These are phyloP conservation scores for Aspergillus olivimuriae DNA, from an alignment of 495 filamentous ascomycete genomes.

Conservation along the genomic window DNA sequence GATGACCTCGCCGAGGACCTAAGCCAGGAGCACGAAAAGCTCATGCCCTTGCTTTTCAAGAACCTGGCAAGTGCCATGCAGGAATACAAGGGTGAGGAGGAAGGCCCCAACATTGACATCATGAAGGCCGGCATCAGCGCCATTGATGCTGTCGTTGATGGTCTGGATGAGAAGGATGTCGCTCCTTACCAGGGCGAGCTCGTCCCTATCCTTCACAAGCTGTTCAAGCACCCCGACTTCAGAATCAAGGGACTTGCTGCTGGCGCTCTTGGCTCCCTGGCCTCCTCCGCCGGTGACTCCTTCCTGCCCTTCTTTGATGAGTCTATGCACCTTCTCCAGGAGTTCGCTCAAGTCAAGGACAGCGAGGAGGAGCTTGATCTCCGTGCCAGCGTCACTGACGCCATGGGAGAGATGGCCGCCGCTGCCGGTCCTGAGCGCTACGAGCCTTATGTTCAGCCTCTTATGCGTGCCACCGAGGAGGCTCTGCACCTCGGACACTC, in stretches of 20 bases:
- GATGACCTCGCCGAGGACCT: conserved; percentile 91
- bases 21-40: conserved; percentile 67
- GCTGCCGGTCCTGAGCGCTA: conserved; percentile 85
- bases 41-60: conserved; percentile 78
- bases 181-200: conserved; percentile 73
- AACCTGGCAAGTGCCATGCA: conserved; percentile 77
- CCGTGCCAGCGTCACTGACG: conserved; percentile 79
- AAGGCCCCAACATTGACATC: conserved; percentile 62
- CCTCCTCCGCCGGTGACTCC: conserved; percentile 68
- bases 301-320: conserved; percentile 87
- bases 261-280: conserved; percentile 84
- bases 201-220: conserved; percentile 71
- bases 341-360: conserved; percentile 80
- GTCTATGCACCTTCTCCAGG: conserved; percentile 78
- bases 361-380: conserved; percentile 85
- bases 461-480: conserved; percentile 90
- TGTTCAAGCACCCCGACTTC: conserved; percentile 76
- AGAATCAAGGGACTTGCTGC: conserved; percentile 86
- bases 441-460: conserved; percentile 78
- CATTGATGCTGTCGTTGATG: conserved; percentile 85
- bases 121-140: conserved; percentile 86
- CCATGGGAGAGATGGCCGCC: conserved; percentile 84
- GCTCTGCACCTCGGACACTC: conserved; percentile 85
- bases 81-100: conserved; percentile 56
- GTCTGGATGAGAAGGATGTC: conserved; percentile 78